phyloP scores from a whole-genome alignment of 2,329 filamentous ascomycete species.

The Amauroascus niger region DNA sequence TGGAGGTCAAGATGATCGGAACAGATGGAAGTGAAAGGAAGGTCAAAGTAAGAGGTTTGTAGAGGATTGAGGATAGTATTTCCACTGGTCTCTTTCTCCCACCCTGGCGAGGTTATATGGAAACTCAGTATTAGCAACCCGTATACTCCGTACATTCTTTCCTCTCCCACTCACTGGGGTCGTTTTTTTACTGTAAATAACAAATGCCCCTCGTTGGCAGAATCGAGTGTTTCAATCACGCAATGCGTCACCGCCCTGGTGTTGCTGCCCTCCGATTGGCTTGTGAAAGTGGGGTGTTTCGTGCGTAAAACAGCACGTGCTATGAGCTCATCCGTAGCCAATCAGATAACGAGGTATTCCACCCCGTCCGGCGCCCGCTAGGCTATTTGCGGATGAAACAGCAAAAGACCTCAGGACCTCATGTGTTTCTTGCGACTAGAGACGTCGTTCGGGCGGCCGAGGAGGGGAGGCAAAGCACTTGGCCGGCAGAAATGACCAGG shows the following conservation, averaged over 20 bases:
- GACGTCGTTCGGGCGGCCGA: too few relatives aligned
- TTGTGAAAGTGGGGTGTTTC: slow-evolving; percentile 22
- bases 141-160: background rate
- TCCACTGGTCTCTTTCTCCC: too few relatives aligned
- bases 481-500: background rate
- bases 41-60: slow-evolving; percentile 1
- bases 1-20: background rate
- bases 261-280: slow-evolving; percentile 21
- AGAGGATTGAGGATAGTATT: background rate
- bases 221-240: slow-evolving; percentile 13
- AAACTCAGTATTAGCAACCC: slow-evolving; percentile 1
- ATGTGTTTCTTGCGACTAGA: too few relatives aligned
- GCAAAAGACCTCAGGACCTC: too few relatives aligned
- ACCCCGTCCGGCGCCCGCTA: slow-evolving; percentile 4
- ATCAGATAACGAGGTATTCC: background rate
- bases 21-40: slow-evolving; percentile 6
- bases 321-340: slow-evolving; percentile 12
- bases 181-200: background rate
- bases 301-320: slow-evolving; percentile 10
- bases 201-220: slow-evolving; percentile 20
- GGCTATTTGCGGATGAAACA: slow-evolving; percentile 11
- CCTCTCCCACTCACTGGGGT: background rate
- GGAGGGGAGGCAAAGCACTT: too few relatives aligned
- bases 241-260: background rate
- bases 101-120: background rate